phyloP scores from a whole-genome alignment of 768 basidiomycete species.

The Phanerodontia chrysosporium region DNA sequence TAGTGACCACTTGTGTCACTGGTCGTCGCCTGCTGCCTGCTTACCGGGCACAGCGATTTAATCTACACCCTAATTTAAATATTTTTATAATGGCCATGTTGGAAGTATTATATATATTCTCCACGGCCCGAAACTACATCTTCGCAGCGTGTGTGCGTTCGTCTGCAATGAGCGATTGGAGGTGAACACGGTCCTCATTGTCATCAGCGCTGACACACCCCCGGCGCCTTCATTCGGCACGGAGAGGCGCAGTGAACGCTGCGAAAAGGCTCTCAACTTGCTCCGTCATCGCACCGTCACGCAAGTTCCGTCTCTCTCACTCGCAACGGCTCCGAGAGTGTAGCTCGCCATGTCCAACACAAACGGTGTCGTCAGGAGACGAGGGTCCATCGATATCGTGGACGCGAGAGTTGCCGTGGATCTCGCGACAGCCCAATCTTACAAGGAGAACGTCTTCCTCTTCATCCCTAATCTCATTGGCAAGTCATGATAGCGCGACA shows the following conservation, averaged over 20 bases:
- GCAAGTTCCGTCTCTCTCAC: background rate
- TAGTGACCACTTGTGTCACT: too few species aligned
- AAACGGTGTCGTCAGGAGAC: conserved; percentile 32
- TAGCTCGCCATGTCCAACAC: conserved; percentile 14
- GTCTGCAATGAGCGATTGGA: too few species aligned
- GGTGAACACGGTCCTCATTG: too few species aligned
- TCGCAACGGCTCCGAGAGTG: conserved; percentile 7
- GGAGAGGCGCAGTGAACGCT: conserved; percentile 1
- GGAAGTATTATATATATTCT: too few species aligned
- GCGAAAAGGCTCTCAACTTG: background rate
- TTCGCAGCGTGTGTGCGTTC: background rate
- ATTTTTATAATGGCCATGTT: too few species aligned
- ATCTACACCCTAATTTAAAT: too few species aligned
- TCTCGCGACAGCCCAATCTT: conserved; percentile 79
- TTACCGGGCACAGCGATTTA: too few species aligned
- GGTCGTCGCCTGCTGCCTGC: too few species aligned
- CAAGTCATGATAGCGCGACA: conserved; percentile 29
- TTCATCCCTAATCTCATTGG: conserved; percentile 98
- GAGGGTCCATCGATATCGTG: conserved; percentile 62
- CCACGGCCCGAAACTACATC: too few species aligned
- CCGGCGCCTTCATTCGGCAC: conserved; percentile 1
- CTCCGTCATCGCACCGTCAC: conserved; percentile 3
- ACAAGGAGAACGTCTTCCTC: conserved; percentile 94
- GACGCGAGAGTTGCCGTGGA: conserved; percentile 85
- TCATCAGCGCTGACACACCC: background rate